Evolutionary conservation across 2,329 filamentous ascomycete genomes (phyloP), one percentile per base, ranked within the genome.

Genomic region (Phoma sp.): DNA sequence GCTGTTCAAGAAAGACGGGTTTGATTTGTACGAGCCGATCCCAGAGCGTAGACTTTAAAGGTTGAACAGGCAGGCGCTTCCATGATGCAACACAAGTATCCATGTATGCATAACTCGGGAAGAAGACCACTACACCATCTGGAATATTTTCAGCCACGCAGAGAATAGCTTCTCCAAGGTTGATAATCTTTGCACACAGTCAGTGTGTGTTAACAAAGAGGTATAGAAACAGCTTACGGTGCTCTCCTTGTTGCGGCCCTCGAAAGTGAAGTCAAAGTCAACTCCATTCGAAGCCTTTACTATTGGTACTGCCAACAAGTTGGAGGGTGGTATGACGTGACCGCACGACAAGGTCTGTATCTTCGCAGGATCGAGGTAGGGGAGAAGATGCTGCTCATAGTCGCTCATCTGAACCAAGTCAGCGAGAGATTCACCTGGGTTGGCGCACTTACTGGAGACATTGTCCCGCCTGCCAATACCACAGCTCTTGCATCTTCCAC

Each of bases 51-150:
- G 15, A 14, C 2, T 47, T 60, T 2, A 32, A 11, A 37, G 60
- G 1, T 18, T 28, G 4, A 30, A 12, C 1, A 21, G 47, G 43
- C 3, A 65, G 43, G n/a, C 66, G 62, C 49, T 76, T 76, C 80
- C 80, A 82, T 1, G 67, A 63, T 5, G 61, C 58, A 10, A 76
- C 63, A 6, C 96, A 91, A 39, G 87, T 85, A 42, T 92, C 87
- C 0, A 99, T 84, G 72, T 96, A 98, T 9, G 89, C 85, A 73
- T 99, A 98, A 74, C 92, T 96, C 1, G 95, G 93, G 65, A 99
- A 98, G 79, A 99, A 99, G 0, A 93, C 87, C 0, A 99, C 92
- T 1, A 97, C 84, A 2, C 95, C 95, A 63, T 97, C 93, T 0
- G 92, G 92, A 0, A 97, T 89, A 4, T 86, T 78, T 6, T 83